These are phyloP conservation scores for Ceratobasidium sp. DNA, from an alignment of 1,284 basidiomycete genomes.

Conservation along the genomic window DNA sequence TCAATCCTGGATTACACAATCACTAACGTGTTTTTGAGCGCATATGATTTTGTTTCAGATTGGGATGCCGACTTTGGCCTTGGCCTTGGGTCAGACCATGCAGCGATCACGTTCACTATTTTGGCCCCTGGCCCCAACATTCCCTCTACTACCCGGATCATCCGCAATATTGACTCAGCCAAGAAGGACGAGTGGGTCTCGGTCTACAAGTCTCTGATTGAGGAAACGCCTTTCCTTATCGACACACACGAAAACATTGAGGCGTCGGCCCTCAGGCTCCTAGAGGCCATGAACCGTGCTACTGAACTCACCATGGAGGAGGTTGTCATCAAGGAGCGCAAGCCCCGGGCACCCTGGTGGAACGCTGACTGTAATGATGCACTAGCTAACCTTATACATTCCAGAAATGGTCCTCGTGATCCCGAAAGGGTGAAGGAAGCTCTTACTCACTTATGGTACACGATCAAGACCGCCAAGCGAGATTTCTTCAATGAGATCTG, in stretches of 20 bases:
- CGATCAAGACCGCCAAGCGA: too few relatives aligned
- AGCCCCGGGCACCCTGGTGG: conserved; percentile 3
- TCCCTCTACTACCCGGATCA: neutral
- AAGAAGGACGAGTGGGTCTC: conserved; percentile 1
- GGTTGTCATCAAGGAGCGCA: neutral
- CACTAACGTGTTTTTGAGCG: neutral
- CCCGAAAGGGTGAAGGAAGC: too few relatives aligned
- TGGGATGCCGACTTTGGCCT: neutral
- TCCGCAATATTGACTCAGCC: neutral
- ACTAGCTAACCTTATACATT: too few relatives aligned
- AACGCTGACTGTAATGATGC: neutral
- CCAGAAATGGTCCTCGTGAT: too few relatives aligned
- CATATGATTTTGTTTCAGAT: neutral
- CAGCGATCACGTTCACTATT: neutral
- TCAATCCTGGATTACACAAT: conserved; percentile 23
- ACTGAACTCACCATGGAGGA: neutral
- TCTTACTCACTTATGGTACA: too few relatives aligned
- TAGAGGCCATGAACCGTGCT: neutral
- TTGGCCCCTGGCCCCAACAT: neutral
- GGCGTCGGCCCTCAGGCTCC: neutral
- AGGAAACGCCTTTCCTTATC: neutral
- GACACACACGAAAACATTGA: neutral
- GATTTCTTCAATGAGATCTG: too few relatives aligned
- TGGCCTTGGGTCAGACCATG: neutral
- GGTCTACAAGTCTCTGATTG: neutral